These are phyloP conservation scores for Fragaria vesca DNA, from an alignment of 306 rosid species.

Conservation along the genomic window DNA sequence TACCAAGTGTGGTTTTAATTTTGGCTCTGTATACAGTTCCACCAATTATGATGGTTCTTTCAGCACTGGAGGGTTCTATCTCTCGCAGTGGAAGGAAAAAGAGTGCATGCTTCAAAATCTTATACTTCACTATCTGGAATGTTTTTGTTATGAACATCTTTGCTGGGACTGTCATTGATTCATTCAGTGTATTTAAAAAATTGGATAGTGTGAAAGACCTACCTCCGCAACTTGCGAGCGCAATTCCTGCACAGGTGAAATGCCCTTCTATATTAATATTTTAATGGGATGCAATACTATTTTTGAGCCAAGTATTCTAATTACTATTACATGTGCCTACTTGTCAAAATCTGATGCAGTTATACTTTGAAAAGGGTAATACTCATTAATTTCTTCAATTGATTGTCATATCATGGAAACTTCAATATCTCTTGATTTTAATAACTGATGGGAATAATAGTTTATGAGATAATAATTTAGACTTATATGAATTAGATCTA, in stretches of 20 bases:
- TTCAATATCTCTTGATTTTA: neutral
- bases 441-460: neutral
- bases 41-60: conserved; percentile 77
- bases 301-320: neutral
- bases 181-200: conserved; percentile 44
- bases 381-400: neutral
- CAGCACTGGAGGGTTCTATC: conserved; percentile 74
- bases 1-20: conserved; percentile 86
- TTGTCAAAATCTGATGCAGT: neutral
- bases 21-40: conserved; percentile 62
- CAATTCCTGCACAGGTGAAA: conserved; percentile 85
- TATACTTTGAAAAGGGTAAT: neutral
- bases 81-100: conserved; percentile 87
- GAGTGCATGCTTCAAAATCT: conserved; percentile 85
- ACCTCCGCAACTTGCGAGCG: conserved; percentile 76
- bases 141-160: conserved; percentile 86
- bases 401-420: conserved; percentile 10
- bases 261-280: conserved; percentile 10
- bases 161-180: conserved; percentile 70
- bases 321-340: neutral
- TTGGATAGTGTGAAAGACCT: conserved; percentile 60
- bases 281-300: neutral
- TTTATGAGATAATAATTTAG: neutral
- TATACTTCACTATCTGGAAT: conserved; percentile 92
- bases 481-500: neutral